These are phyloP conservation scores for Acer campestre DNA, from an alignment of 345 rosid genomes.

Conservation along the genomic window DNA sequence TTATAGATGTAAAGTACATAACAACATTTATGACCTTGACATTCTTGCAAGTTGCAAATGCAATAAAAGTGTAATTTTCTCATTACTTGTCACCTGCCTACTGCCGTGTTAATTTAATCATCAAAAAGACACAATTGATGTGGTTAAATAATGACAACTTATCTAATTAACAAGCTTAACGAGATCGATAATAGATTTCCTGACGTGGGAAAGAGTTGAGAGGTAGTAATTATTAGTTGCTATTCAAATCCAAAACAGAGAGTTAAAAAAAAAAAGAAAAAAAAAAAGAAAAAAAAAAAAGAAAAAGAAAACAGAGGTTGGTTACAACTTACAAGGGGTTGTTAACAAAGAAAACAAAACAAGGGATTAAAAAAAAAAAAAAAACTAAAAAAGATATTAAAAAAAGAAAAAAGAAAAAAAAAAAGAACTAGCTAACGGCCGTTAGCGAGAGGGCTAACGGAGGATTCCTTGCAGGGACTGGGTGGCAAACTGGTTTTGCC, in stretches of 20 bases:
- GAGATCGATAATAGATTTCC: neutral
- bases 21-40: neutral
- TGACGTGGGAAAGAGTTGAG: neutral
- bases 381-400: too few relatives aligned
- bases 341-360: neutral
- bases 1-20: neutral
- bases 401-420: neutral
- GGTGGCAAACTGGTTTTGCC: conserved; percentile 81
- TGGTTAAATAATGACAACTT: neutral
- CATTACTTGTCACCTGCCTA: neutral
- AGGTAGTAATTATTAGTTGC: conserved; percentile 7
- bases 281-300: conserved; percentile 2
- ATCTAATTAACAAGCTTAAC: neutral
- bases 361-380: neutral
- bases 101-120: neutral
- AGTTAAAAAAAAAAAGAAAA: neutral
- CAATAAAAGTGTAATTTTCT: neutral
- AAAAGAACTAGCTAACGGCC: conserved; percentile 47
- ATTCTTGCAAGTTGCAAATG: neutral
- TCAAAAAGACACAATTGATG: neutral
- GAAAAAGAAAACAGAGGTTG: conserved; percentile 12
- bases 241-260: conserved; percentile 11
- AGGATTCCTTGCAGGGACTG: conserved; percentile 81
- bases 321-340: conserved; percentile 9
- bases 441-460: conserved; percentile 62